Base-by-base conservation (phyloP, 768 basidiomycete species). In the Tricholoma flavovirens region DNA sequence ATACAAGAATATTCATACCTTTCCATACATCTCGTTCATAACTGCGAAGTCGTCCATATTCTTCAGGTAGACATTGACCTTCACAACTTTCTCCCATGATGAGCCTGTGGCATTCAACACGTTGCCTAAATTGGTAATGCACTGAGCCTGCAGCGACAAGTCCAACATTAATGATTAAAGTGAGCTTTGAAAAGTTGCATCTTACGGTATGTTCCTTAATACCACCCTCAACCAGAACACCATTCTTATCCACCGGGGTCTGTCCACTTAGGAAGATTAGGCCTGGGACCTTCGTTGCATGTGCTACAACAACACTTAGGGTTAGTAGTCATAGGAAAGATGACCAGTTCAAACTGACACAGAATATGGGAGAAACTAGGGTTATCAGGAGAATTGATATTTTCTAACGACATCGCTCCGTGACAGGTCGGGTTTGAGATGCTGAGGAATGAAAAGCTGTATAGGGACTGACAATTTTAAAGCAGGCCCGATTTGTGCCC, bases 251-350 rank as follows among this genome's bases (percentile, higher is more conserved):
- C 11, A 77, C 74, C 1, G 84, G 84, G 5, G 76, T 78, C 65
- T 83, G 82, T 4, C 83, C 84, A 57, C 82, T 84, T 38, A 84
- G 69, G 66, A 84, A 86, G 57, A 84, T 77, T 49, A 85, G 65
- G 5, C 83, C 82, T 1, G 80, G 77, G 11, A 78, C 73, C 64
- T 83, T 84, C 12, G 77, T 78, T 14, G 79, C 81, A 70, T 82
- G 81, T 11, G 81, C 81, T 83, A 59, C 22, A 51, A 29, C 11
- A 32, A 53, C 42, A 32, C 15, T 17, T 14, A 15, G 29, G 45
- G 10, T 29, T 45, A 43, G 29, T 14, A 35, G 33, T 49, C 45
- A 59, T 49, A 52, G 57, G 32, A 59, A 57, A 56, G 60, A 62
- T 38, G 50, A 21, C 53, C 24, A 55, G 56, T 40, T 51, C 24